Evolutionary conservation across 345 rosid species (phyloP), one percentile per base, ranked within the genome.

Genomic region (Eucalyptus erythrocorys): DNA sequence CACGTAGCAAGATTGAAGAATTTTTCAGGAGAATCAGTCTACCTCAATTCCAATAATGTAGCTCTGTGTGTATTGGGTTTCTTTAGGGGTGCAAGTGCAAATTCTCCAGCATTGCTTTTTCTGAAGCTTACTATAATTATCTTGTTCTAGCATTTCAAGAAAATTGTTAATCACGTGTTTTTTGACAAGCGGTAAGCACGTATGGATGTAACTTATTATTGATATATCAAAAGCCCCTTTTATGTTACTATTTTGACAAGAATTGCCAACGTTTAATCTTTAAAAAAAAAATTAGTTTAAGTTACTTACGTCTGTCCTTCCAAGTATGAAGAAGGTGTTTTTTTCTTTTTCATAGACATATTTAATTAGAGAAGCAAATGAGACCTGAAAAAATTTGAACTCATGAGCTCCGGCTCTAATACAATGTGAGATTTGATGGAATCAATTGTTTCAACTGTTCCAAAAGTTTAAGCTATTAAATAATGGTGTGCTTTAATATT

Each of bases 341-440:
- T 21, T 43, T 43, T 43, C 47, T 43, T 43, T 43, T 21, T 22
- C 10, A 53, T 0, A 0, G 27, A 55, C 27, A 55, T 4, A 55
- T 55, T 21, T 55, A 22, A 55, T 4, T 55, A 55, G 26, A 24
- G 27, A 55, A 24, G 1, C 61, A 22, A 55, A 55, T 22, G 61
- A 24, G 5, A 55, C 27, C 6, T 55, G 0, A 9, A 55, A 55
- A 24, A 0, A 8, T 22, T 55, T 55, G 12, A 55, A 55, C 6
- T 55, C 61, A 22, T 55, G 30, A 55, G 27, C 4, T 55, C 27
- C 12, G 4, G 0, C 5, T 4, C 0, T 4, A 22, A 4, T 55
- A 55, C 5, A 21, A 9, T 24, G 27, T 8, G 61, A 55, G 61
- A 55, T 2, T 55, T 0, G 0, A 24, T 22, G 61, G 30, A 55